Evolutionary conservation across 495 filamentous ascomycete genomes (phyloP).

Genomic region (Cercophora samala): DNA sequence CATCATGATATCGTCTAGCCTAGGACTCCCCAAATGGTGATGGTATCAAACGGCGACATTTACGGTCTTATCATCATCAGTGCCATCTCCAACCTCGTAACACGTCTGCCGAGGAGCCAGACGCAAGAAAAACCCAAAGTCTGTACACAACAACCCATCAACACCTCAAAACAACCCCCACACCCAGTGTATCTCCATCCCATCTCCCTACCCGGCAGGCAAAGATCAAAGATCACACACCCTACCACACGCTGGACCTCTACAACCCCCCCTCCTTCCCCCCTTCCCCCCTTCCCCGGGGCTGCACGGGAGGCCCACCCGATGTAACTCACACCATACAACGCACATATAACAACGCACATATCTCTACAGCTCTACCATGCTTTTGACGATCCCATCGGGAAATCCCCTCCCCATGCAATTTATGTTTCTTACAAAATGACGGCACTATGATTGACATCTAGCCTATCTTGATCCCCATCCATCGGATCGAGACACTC

Average conservation of each 20-base stretch:
- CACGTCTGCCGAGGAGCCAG: no score
- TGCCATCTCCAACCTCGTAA: not conserved
- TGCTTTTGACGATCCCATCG: not conserved
- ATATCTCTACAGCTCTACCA: not conserved
- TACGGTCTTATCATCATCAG: not conserved
- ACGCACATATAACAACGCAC: not conserved
- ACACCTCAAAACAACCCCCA: not conserved
- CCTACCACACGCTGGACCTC: not conserved
- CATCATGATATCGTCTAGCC: not conserved
- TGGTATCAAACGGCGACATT: not conserved
- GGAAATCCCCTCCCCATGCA: not conserved
- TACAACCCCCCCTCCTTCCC: not conserved
- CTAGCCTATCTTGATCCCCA: no score
- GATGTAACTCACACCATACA: not conserved
- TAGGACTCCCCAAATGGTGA: not conserved
- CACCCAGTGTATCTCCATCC: not conserved
- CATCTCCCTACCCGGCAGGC: not conserved
- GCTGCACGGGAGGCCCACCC: not conserved
- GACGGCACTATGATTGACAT: not conserved
- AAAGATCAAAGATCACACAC: conserved; percentile 5
- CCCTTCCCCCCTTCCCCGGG: no score
- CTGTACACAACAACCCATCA: not conserved
- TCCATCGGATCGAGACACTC: not conserved
- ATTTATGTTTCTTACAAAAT: not conserved
- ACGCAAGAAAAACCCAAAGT: not conserved